phyloP scores from a whole-genome alignment of 1,139 yeast species.

The Keqinozyma sinolaborantium region DNA sequence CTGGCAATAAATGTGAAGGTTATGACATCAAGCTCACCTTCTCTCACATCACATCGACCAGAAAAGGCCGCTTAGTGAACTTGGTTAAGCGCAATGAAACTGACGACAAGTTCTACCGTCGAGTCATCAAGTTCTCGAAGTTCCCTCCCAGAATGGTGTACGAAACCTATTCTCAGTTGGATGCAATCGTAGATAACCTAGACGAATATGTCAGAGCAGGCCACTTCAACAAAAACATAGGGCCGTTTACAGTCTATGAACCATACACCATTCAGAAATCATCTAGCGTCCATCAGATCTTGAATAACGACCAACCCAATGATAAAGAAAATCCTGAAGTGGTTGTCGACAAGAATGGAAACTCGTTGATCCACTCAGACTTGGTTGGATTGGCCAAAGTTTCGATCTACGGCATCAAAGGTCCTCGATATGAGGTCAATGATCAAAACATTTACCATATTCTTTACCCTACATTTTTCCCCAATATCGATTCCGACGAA shows the following conservation, averaged over 20 bases:
- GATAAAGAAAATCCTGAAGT: slow-evolving; percentile 2
- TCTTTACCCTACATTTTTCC: slow-evolving; percentile 45
- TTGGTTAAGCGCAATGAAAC: slow-evolving; percentile 15
- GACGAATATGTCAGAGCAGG: slow-evolving; percentile 17
- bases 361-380: slow-evolving; percentile 34
- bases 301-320: neutral
- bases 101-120: slow-evolving; percentile 28
- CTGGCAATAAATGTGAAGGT: slow-evolving; percentile 39
- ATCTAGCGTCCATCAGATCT: neutral
- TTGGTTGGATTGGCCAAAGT: slow-evolving; percentile 37
- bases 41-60: slow-evolving; percentile 31
- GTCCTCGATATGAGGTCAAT: slow-evolving; percentile 31
- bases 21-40: slow-evolving; percentile 40
- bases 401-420: slow-evolving; percentile 42
- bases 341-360: slow-evolving; percentile 9
- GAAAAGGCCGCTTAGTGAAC: slow-evolving; percentile 17
- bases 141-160: slow-evolving; percentile 32
- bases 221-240: slow-evolving; percentile 11
- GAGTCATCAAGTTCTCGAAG: slow-evolving; percentile 32
- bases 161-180: slow-evolving; percentile 29
- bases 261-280: neutral
- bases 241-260: slow-evolving; percentile 30
- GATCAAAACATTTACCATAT: slow-evolving; percentile 47
- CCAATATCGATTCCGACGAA: slow-evolving; percentile 43
- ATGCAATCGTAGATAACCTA: slow-evolving; percentile 21